Percentiles rank a stretch among this genome's conserved stretches.
These are phyloP conservation scores for Penicillium desertorum DNA, from an alignment of 495 filamentous ascomycete genomes.

Conservation along the genomic window DNA sequence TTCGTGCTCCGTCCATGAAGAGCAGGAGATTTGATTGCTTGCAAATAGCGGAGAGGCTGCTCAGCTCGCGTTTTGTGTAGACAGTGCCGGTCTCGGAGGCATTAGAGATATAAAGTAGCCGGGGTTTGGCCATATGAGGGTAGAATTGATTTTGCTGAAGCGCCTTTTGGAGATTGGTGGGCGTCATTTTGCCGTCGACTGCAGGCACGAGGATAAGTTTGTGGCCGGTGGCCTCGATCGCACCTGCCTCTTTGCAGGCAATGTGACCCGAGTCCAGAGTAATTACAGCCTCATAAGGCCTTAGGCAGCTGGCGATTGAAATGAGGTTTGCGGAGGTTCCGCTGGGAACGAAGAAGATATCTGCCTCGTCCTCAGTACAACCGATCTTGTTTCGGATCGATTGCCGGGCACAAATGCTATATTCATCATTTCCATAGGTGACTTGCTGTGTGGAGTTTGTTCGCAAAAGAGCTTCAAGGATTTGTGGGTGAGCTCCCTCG, in stretches of 20 bases:
- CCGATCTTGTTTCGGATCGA: constrained; percentile 34
- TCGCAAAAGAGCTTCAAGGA: constrained; percentile 42
- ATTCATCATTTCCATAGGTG: constrained; percentile 43
- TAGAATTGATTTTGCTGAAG: constrained; percentile 42
- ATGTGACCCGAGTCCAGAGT: constrained; percentile 45
- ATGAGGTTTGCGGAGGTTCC: constrained; percentile 48
- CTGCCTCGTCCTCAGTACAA: constrained; percentile 38
- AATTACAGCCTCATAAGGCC: constrained; percentile 46
- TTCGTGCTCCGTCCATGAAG: constrained; percentile 44
- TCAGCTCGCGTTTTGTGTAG: constrained; percentile 39
- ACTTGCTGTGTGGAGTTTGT: constrained; percentile 43
- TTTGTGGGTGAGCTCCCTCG: constrained; percentile 46
- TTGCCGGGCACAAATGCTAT: constrained; percentile 32
- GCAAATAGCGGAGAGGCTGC: constrained; percentile 34
- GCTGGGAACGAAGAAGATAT: constrained; percentile 47
- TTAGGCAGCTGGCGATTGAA: constrained; percentile 45
- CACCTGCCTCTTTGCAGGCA: constrained; percentile 44
- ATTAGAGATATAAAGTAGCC: constrained; percentile 46
- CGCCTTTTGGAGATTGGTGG: constrained; percentile 35
- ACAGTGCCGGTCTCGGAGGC: constrained; percentile 46
- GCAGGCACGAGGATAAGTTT: constrained; percentile 44
- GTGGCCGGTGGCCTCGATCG: constrained; percentile 48
- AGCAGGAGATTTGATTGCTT: constrained; percentile 36
- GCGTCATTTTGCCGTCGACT: constrained; percentile 43
- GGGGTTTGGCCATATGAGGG: constrained; percentile 47